These are phyloP conservation scores for Cystofilobasidium capitatum DNA, from an alignment of 768 basidiomycete species.

Conservation along the genomic window DNA sequence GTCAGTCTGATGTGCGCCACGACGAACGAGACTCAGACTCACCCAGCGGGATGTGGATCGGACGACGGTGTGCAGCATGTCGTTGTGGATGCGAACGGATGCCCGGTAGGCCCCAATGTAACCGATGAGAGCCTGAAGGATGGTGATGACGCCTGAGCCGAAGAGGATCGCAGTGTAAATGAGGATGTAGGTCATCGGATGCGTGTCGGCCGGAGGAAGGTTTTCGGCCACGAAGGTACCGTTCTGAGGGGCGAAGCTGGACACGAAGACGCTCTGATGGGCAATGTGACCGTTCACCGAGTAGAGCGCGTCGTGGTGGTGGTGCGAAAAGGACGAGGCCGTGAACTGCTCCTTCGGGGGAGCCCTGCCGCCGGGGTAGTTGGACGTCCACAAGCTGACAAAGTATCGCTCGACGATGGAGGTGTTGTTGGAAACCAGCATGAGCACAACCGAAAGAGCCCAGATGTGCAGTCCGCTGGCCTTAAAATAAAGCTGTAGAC, in stretches of 20 bases:
- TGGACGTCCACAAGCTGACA: conserved; percentile 7
- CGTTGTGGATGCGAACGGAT: conserved; percentile 40
- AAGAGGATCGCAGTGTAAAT: conserved; percentile 56
- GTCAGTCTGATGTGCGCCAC: background rate
- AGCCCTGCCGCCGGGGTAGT: conserved; percentile 5
- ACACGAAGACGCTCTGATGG: background rate
- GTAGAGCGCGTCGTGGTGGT: background rate
- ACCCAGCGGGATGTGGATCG: conserved; percentile 61
- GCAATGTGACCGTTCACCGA: background rate
- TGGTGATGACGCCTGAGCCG: conserved; percentile 44
- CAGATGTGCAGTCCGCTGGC: conserved; percentile 14
- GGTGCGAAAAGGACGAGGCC: background rate
- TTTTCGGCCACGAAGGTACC: background rate
- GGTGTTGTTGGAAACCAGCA: conserved; percentile 23
- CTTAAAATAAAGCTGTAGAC: conserved; percentile 6
- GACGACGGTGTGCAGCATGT: conserved; percentile 59
- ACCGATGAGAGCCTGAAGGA: conserved; percentile 41
- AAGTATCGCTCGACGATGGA: conserved; percentile 21
- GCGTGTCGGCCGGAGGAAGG: conserved; percentile 43
- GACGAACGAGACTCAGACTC: background rate
- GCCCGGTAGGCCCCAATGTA: conserved; percentile 39
- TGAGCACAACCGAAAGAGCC: conserved; percentile 9
- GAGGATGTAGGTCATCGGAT: conserved; percentile 63
- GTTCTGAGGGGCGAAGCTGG: background rate
- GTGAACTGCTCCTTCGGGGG: conserved; percentile 5